Conservation (phyloP, 257 asterid genomes). For the Verbena officinalis region DNA sequence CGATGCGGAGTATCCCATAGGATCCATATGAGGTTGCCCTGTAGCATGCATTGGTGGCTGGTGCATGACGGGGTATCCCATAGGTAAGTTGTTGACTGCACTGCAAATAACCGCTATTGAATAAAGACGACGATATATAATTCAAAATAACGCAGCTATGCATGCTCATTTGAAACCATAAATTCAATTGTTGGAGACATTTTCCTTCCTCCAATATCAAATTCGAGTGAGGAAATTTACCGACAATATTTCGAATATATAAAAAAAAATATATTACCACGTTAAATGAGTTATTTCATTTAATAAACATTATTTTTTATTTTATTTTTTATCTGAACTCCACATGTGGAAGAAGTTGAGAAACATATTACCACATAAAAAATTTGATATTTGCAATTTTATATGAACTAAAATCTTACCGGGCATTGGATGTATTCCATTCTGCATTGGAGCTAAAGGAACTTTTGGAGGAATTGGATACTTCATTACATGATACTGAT, state of each 20-base stretch:
- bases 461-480: slow-evolving; percentile 46
- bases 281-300: too few relatives aligned
- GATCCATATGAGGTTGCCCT: slow-evolving; percentile 61
- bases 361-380: too few relatives aligned
- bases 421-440: slow-evolving; percentile 42
- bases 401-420: slow-evolving; percentile 29
- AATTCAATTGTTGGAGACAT: background rate
- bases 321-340: too few relatives aligned
- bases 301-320: too few relatives aligned
- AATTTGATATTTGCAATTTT: too few relatives aligned
- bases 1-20: slow-evolving; percentile 51
- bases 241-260: too few relatives aligned
- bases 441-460: slow-evolving; percentile 47
- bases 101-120: slow-evolving; percentile 45
- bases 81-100: slow-evolving; percentile 80
- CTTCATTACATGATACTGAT: slow-evolving; percentile 50
- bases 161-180: background rate
- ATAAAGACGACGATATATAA: slow-evolving; percentile 17
- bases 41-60: slow-evolving; percentile 54
- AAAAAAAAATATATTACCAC: too few relatives aligned
- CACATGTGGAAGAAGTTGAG: too few relatives aligned
- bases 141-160: slow-evolving; percentile 1
- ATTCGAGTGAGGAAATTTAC: too few relatives aligned
- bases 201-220: background rate
- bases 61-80: slow-evolving; percentile 75